Evolutionary conservation across 257 asterid genomes (phyloP).

Genomic region (Salvia miltiorrhiza): DNA sequence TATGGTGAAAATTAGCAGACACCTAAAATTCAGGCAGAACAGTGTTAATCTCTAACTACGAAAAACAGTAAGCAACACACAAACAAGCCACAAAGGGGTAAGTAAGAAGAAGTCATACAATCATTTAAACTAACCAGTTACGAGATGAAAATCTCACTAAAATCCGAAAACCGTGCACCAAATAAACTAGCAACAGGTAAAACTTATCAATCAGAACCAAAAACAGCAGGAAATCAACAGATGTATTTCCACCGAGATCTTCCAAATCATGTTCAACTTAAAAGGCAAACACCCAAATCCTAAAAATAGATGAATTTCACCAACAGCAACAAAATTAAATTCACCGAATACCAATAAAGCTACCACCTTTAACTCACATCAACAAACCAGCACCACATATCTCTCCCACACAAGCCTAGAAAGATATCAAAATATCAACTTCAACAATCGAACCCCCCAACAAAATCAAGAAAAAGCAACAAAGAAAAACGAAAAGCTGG

Average conservation of each 20-base stretch:
- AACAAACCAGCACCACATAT: conserved; percentile 24
- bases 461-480: conserved; percentile 15
- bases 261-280: conserved; percentile 24
- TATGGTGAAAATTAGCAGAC: background rate
- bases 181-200: conserved; percentile 12
- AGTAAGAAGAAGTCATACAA: background rate
- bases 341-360: conserved; percentile 46
- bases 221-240: conserved; percentile 13
- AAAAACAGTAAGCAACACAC: conserved; percentile 6
- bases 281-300: conserved; percentile 29
- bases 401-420: conserved; percentile 14
- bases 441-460: conserved; percentile 22
- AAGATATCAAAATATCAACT: conserved; percentile 24
- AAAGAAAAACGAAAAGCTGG: background rate
- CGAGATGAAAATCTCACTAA: background rate
- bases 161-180: conserved; percentile 1
- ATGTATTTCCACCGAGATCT: conserved; percentile 23
- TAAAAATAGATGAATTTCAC: conserved; percentile 29
- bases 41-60: conserved; percentile 1
- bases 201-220: conserved; percentile 27
- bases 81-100: conserved; percentile 7
- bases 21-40: background rate
- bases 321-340: conserved; percentile 20
- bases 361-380: conserved; percentile 36
- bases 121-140: conserved; percentile 20